Conservation (phyloP, 148 eudicot species). For the Rhododendron henanense region DNA sequence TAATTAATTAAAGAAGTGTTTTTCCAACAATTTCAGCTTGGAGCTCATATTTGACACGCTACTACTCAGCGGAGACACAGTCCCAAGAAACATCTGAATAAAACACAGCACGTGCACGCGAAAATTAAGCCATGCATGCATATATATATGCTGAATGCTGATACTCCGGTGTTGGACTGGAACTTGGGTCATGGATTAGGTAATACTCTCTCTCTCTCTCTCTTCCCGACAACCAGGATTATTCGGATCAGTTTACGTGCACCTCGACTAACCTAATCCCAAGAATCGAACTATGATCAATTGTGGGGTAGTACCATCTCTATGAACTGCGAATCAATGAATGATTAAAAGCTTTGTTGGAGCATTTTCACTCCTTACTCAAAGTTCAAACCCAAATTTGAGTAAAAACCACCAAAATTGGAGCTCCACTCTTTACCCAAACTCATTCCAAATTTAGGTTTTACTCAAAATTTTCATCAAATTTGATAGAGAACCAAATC, state of each 20-base stretch:
- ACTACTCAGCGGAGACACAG: neutral
- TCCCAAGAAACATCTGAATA: neutral
- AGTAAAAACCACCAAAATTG: too few species aligned
- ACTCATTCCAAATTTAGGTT: too few species aligned
- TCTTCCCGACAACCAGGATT: too few species aligned
- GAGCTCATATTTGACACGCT: neutral
- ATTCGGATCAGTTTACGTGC: neutral
- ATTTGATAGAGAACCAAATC: too few species aligned
- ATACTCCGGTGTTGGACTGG: neutral
- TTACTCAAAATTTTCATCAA: too few species aligned
- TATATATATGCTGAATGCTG: too few species aligned
- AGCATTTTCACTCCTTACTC: too few species aligned
- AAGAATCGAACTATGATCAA: too few species aligned
- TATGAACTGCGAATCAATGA: neutral
- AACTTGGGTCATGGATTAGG: neutral
- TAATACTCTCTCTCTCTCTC: too few species aligned
- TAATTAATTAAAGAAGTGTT: neutral
- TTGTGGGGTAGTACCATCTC: neutral
- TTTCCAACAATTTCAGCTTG: neutral
- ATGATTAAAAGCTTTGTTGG: neutral
- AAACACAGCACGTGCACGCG: neutral
- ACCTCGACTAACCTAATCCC: neutral
- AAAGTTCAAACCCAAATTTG: too few species aligned
- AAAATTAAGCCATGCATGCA: neutral
- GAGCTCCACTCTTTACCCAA: too few species aligned